Percentiles rank a stretch among this genome's conserved stretches.
These are phyloP conservation scores for Wickerhamiella australiensis DNA, from an alignment of 805 yeast genomes.

Conservation along the genomic window DNA sequence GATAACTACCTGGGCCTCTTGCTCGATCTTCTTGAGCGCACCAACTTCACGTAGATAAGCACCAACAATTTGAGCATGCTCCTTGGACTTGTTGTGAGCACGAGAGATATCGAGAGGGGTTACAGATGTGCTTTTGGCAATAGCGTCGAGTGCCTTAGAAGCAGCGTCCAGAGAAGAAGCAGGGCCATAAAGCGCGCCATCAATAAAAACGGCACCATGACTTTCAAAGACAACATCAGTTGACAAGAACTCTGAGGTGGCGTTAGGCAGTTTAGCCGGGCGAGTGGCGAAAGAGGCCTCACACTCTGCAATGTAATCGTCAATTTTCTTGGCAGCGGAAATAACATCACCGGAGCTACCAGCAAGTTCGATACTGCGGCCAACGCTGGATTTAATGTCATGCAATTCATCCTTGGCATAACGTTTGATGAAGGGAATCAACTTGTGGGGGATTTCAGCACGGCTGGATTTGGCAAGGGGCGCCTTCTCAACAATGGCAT, in stretches of 20 bases:
- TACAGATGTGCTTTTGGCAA: conserved; percentile 47
- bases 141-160: conserved; percentile 44
- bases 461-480: conserved; percentile 11
- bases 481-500: conserved; percentile 63
- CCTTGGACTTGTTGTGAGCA: conserved; percentile 71
- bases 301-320: conserved; percentile 7
- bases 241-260: conserved; percentile 5
- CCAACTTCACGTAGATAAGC: conserved; percentile 39
- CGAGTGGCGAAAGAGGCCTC: conserved; percentile 3
- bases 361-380: conserved; percentile 13
- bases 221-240: conserved; percentile 8
- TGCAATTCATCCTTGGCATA: conserved; percentile 13
- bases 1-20: conserved; percentile 34
- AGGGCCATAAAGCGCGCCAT: conserved; percentile 55
- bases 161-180: conserved; percentile 46
- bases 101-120: conserved; percentile 70
- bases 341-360: conserved; percentile 24
- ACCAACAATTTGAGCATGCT: conserved; percentile 67
- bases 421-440: conserved; percentile 5
- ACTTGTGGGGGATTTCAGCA: background rate
- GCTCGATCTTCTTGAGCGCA: conserved; percentile 32
- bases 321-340: conserved; percentile 31
- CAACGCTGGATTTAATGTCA: conserved; percentile 13
- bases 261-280: conserved; percentile 3
- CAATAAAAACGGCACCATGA: conserved; percentile 36